Percentiles rank a stretch among this genome's conserved stretches.
These are phyloP conservation scores for Aspergillus quadrilineatus DNA, from an alignment of 2,329 filamentous ascomycete genomes.

Conservation along the genomic window DNA sequence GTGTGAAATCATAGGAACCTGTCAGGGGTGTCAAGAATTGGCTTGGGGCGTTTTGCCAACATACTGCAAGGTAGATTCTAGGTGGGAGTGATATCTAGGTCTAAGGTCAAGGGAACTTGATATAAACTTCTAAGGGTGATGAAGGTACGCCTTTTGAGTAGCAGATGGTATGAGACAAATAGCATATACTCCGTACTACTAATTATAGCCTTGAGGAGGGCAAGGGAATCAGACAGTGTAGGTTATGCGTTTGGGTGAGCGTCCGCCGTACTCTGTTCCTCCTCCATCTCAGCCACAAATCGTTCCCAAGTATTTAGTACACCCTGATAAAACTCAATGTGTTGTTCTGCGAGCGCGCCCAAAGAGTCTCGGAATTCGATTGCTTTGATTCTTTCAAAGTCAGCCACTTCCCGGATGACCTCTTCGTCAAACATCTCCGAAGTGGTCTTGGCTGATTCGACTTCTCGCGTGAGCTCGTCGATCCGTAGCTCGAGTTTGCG, in stretches of 20 bases:
- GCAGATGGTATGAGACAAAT: neutral
- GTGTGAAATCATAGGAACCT: too few species aligned
- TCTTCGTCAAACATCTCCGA: conserved; percentile 95
- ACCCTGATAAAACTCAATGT: conserved; percentile 80
- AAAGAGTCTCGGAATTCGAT: conserved; percentile 87
- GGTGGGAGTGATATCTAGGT: too few species aligned
- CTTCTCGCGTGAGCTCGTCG: conserved; percentile 84
- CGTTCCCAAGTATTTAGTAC: conserved; percentile 82
- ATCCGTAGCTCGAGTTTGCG: conserved; percentile 91
- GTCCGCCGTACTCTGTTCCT: conserved; percentile 44
- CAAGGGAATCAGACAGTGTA: neutral
- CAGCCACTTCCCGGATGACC: conserved; percentile 85
- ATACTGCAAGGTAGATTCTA: too few species aligned
- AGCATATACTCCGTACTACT: neutral
- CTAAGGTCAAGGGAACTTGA: too few species aligned
- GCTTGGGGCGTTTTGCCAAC: too few species aligned
- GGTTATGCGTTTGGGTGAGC: neutral
- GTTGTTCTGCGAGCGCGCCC: conserved; percentile 76
- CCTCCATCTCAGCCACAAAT: conserved; percentile 87
- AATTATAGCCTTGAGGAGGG: neutral
- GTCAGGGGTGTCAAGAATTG: too few species aligned
- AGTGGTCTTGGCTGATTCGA: conserved; percentile 80
- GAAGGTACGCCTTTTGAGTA: too few species aligned
- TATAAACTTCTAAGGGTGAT: too few species aligned
- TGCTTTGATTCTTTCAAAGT: conserved; percentile 96